A percentile compares a stretch with the other conserved stretches of the same genome.
Evolutionary conservation across 805 yeast genomes (phyloP).

Genomic region (Nakazawaea peltata): DNA sequence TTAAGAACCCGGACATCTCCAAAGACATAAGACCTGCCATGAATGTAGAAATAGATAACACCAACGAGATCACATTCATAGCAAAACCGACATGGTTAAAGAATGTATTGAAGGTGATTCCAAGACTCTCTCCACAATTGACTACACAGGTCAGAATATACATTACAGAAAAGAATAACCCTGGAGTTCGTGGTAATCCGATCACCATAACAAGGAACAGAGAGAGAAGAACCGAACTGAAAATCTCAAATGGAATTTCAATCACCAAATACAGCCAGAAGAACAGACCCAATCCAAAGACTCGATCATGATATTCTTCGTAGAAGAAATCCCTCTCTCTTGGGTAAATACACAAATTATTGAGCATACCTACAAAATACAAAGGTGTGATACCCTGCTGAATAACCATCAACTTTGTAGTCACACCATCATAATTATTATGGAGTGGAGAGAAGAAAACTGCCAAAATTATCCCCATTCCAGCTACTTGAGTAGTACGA

Average conservation of each 20-base stretch:
- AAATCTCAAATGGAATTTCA: slow-evolving; percentile 62
- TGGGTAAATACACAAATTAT: slow-evolving; percentile 72
- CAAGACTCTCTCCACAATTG: slow-evolving; percentile 79
- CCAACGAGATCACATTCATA: slow-evolving; percentile 58
- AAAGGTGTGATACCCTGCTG: slow-evolving; percentile 71
- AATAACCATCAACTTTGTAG: slow-evolving; percentile 57
- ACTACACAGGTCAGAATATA: slow-evolving; percentile 46
- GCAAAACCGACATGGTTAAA: slow-evolving; percentile 77
- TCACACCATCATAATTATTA: slow-evolving; percentile 34
- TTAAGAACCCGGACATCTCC: slow-evolving; percentile 60
- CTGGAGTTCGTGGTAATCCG: slow-evolving; percentile 64
- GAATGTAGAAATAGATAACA: slow-evolving; percentile 63
- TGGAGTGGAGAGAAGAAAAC: slow-evolving; percentile 51
- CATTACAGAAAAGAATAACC: slow-evolving; percentile 57
- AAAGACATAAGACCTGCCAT: slow-evolving; percentile 84
- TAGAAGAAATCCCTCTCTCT: slow-evolving; percentile 66
- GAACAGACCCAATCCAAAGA: slow-evolving; percentile 60
- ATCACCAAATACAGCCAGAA: slow-evolving; percentile 48
- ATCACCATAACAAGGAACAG: slow-evolving; percentile 58
- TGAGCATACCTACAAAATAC: slow-evolving; percentile 74
- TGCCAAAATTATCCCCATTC: slow-evolving; percentile 51
- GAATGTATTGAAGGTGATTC: slow-evolving; percentile 69
- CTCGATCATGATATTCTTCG: slow-evolving; percentile 68
- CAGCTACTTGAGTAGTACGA: slow-evolving; percentile 48
- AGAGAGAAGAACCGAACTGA: slow-evolving; percentile 51